Conservation (phyloP, 495 filamentous ascomycete species). For the Xylaria cubensis region DNA sequence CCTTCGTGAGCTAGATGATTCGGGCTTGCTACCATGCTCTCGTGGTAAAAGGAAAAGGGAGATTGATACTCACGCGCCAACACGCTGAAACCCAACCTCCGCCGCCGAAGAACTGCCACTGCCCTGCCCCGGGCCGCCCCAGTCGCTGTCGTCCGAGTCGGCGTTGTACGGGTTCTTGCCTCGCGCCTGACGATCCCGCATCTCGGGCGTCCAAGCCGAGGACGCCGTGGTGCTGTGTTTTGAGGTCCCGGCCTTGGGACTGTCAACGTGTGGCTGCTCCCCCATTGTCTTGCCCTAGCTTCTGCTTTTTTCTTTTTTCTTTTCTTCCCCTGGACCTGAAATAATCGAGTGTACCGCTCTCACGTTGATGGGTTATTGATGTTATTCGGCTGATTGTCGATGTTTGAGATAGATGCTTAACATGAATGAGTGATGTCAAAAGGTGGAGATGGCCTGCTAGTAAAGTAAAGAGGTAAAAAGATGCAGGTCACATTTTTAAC, state of each 20-base stretch:
- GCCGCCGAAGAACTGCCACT: not conserved
- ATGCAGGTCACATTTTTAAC: slow-evolving; percentile 13
- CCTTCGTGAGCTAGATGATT: not conserved
- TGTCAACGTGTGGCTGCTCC: not conserved
- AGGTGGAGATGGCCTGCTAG: not conserved
- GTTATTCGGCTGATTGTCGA: not conserved
- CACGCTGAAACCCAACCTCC: not conserved
- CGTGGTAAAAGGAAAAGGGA: not conserved
- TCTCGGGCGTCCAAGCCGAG: slow-evolving; percentile 43
- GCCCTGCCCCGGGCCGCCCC: not conserved
- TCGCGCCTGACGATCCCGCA: slow-evolving; percentile 61
- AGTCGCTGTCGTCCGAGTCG: slow-evolving; percentile 36
- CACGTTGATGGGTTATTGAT: not conserved
- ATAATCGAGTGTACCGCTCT: not conserved
- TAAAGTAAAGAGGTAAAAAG: not conserved
- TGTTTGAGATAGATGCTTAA: not conserved
- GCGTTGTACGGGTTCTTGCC: slow-evolving; percentile 55
- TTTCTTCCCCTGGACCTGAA: not conserved
- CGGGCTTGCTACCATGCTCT: not conserved
- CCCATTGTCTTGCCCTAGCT: not conserved
- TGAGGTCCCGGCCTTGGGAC: slow-evolving; percentile 1
- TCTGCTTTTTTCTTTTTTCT: not conserved
- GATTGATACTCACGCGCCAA: slow-evolving; percentile 5
- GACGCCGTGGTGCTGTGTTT: slow-evolving; percentile 1
- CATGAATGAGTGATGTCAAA: not conserved